Conservation (phyloP, 352 stramenopile genomes). For the Pythium coloratum region DNA sequence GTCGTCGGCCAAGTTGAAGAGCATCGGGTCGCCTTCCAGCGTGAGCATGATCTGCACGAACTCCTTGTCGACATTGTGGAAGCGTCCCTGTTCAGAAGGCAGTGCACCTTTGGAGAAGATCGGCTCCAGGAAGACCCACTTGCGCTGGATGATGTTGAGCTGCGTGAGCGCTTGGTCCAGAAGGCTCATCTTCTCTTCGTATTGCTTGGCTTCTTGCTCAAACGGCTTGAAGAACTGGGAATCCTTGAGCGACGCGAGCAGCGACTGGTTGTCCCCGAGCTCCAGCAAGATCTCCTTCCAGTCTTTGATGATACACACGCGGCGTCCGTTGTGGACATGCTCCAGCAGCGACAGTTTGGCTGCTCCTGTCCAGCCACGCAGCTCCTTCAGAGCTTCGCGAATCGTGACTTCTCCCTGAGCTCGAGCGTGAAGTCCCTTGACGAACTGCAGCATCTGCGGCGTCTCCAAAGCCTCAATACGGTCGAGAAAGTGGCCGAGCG, state of each 20-base stretch:
- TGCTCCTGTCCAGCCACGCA: constrained; percentile 92
- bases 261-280: constrained; percentile 94
- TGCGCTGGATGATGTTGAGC: constrained; percentile 93
- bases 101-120: constrained; percentile 95
- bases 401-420: constrained; percentile 95
- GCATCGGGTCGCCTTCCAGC: constrained; percentile 86
- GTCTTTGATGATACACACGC: constrained; percentile 93
- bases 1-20: constrained; percentile 93
- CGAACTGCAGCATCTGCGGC: constrained; percentile 88
- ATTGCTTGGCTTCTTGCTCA: constrained; percentile 86
- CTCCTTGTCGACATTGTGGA: constrained; percentile 92
- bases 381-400: constrained; percentile 92
- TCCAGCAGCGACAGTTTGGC: constrained; percentile 87
- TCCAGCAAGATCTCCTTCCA: constrained; percentile 95
- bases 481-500: constrained; percentile 91
- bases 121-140: constrained; percentile 96
- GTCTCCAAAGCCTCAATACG: constrained; percentile 72
- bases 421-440: constrained; percentile 91
- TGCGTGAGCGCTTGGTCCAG: constrained; percentile 82
- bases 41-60: constrained; percentile 93
- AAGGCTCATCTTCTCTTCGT: constrained; percentile 89
- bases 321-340: constrained; percentile 81
- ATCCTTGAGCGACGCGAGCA: constrained; percentile 94
- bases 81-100: constrained; percentile 88
- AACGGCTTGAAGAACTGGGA: constrained; percentile 96